phyloP scores from a whole-genome alignment of 1,284 basidiomycete species.

The Ceratobasidium sp. region DNA sequence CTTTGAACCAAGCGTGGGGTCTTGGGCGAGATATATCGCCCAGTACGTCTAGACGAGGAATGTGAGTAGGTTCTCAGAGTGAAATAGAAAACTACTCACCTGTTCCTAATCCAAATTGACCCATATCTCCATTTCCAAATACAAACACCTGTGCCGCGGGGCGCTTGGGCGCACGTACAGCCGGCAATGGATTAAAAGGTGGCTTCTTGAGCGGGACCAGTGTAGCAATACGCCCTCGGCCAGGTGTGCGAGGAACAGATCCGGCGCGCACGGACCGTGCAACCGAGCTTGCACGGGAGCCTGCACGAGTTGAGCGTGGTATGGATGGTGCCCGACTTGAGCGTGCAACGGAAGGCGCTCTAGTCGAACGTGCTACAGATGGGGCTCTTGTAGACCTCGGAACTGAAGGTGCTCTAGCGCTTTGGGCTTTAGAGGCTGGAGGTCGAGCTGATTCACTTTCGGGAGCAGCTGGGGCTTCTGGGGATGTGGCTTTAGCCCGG shows the following conservation, averaged over 20 bases:
- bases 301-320: conserved; percentile 31
- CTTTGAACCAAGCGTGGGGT: conserved; percentile 74
- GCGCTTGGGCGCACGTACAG: conserved; percentile 65
- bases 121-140: conserved; percentile 90
- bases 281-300: conserved; percentile 31
- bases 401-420: conserved; percentile 22
- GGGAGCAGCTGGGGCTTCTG: background rate
- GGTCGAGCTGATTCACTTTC: conserved; percentile 9
- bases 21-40: conserved; percentile 80
- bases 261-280: conserved; percentile 28
- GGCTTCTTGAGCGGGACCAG: conserved; percentile 42
- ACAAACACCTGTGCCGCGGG: conserved; percentile 79
- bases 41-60: conserved; percentile 63
- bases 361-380: conserved; percentile 30
- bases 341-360: conserved; percentile 25
- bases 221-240: background rate
- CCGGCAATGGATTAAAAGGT: conserved; percentile 69
- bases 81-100: background rate
- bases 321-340: conserved; percentile 32
- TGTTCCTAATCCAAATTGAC: conserved; percentile 88
- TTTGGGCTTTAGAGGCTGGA: conserved; percentile 16
- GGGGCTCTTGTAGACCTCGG: conserved; percentile 23
- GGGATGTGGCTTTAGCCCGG: background rate
- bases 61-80: background rate
- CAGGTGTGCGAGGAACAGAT: conserved; percentile 29